Evolutionary conservation across 2,329 filamentous ascomycete genomes (phyloP).

Genomic region (Paecilomyces fulvus): DNA sequence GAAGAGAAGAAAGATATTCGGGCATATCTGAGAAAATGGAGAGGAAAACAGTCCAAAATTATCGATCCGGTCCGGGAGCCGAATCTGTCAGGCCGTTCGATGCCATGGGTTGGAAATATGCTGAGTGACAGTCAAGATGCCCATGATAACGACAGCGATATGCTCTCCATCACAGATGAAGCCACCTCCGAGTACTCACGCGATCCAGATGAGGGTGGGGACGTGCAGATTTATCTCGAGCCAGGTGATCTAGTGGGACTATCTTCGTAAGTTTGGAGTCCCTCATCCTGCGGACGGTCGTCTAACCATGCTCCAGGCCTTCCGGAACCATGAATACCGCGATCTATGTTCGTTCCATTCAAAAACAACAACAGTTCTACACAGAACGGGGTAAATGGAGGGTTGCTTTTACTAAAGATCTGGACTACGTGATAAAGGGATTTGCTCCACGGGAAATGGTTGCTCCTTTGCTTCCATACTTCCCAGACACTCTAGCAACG

Average conservation of each 20-base stretch:
- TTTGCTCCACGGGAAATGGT: conserved; percentile 41
- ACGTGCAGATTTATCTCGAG: conserved; percentile 22
- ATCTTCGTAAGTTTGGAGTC: conserved; percentile 16
- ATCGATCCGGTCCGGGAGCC: conserved; percentile 21
- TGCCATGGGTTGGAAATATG: conserved; percentile 23
- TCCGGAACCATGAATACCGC: conserved; percentile 24
- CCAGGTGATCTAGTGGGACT: conserved; percentile 35
- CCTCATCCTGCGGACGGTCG: not conserved
- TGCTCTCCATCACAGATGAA: conserved; percentile 13
- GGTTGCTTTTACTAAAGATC: conserved; percentile 23
- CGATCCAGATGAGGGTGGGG: conserved; percentile 21
- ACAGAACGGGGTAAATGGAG: conserved; percentile 37
- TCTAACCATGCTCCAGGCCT: conserved; percentile 5
- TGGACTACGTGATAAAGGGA: conserved; percentile 43
- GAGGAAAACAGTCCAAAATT: conserved; percentile 18
- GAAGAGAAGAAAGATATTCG: conserved; percentile 31
- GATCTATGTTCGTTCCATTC: conserved; percentile 34
- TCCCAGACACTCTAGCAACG: conserved; percentile 34
- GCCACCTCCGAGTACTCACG: conserved; percentile 18
- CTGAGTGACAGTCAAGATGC: conserved; percentile 23
- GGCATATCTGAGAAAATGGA: conserved; percentile 35
- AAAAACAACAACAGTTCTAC: conserved; percentile 37
- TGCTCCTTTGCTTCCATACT: conserved; percentile 40
- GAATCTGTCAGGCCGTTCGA: conserved; percentile 5
- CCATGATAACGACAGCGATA: conserved; percentile 18